A percentile compares a stretch with the other conserved stretches of the same genome.
Evolutionary conservation across 2,329 filamentous ascomycete species (phyloP).

Genomic region (Fusarium sambucinum): DNA sequence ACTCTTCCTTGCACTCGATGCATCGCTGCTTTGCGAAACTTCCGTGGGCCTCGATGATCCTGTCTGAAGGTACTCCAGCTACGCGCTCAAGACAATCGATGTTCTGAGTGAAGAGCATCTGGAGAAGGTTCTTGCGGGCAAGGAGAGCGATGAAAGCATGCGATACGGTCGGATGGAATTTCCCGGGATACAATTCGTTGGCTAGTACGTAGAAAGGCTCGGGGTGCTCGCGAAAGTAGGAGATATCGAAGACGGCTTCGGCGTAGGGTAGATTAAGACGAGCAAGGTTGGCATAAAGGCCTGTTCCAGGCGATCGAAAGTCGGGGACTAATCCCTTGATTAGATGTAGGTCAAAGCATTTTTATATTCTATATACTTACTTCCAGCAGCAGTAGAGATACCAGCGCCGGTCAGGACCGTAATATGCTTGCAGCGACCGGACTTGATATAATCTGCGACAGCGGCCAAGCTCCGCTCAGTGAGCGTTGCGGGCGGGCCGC

Average conservation of each 20-base stretch:
- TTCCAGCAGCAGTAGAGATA: conserved; percentile 80
- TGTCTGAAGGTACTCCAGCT: conserved; percentile 83
- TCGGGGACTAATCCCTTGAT: conserved; percentile 76
- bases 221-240: conserved; percentile 86
- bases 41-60: conserved; percentile 93
- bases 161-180: conserved; percentile 87
- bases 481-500: conserved; percentile 73
- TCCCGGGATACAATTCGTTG: conserved; percentile 90
- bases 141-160: conserved; percentile 91
- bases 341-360: conserved; percentile 1
- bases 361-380: conserved; percentile 51
- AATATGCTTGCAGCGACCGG: conserved; percentile 74
- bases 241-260: conserved; percentile 94
- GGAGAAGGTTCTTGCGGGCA: conserved; percentile 79
- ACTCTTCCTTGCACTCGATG: conserved; percentile 84
- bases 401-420: conserved; percentile 93
- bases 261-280: conserved; percentile 87
- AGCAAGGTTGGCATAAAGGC: conserved; percentile 92
- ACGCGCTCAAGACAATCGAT: conserved; percentile 94
- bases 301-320: conserved; percentile 92
- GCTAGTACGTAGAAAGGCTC: conserved; percentile 93
- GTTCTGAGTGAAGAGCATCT: conserved; percentile 96
- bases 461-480: conserved; percentile 76
- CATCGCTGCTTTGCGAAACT: conserved; percentile 93
- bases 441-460: conserved; percentile 83